These are phyloP conservation scores for Chlorella sp. DNA, from an alignment of 139 green algal genomes.

Conservation along the genomic window DNA sequence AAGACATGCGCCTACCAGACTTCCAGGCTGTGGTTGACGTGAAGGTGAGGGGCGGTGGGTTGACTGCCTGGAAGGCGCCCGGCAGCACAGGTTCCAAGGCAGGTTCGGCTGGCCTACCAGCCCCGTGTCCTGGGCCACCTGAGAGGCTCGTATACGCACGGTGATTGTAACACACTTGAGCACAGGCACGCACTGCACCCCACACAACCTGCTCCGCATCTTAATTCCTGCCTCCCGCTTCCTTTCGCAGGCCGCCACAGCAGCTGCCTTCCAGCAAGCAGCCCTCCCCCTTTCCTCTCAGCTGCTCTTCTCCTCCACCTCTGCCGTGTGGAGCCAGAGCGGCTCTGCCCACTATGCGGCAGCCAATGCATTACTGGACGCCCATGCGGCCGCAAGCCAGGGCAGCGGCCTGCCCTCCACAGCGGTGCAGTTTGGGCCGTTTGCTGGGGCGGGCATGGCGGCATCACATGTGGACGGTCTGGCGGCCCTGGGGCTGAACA, in stretches of 20 bases:
- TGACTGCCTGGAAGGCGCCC: too few relatives aligned
- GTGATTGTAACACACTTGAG: too few relatives aligned
- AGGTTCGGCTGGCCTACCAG: too few relatives aligned
- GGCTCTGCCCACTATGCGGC: slow-evolving; percentile 64
- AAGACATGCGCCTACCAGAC: not conserved
- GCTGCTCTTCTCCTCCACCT: slow-evolving; percentile 44
- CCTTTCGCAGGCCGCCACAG: slow-evolving; percentile 1
- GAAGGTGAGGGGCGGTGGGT: not conserved
- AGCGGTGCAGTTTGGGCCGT: slow-evolving; percentile 43
- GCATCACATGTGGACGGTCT: not conserved
- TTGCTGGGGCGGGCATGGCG: slow-evolving; percentile 42
- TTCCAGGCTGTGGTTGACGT: not conserved
- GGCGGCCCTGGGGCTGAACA: not conserved
- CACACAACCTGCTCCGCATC: too few relatives aligned
- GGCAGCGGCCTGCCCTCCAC: slow-evolving; percentile 19
- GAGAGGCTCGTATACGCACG: too few relatives aligned
- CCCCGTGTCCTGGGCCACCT: too few relatives aligned
- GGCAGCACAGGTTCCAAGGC: too few relatives aligned
- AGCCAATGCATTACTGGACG: slow-evolving; percentile 79
- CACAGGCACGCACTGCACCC: too few relatives aligned
- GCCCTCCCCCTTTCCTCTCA: not conserved
- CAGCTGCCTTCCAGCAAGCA: not conserved
- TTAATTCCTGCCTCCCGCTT: too few relatives aligned
- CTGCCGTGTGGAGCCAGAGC: slow-evolving; percentile 45
- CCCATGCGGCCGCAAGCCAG: not conserved